Evolutionary conservation across 345 rosid genomes (phyloP).

Genomic region (sweet orange (Citrus sinensis)): DNA sequence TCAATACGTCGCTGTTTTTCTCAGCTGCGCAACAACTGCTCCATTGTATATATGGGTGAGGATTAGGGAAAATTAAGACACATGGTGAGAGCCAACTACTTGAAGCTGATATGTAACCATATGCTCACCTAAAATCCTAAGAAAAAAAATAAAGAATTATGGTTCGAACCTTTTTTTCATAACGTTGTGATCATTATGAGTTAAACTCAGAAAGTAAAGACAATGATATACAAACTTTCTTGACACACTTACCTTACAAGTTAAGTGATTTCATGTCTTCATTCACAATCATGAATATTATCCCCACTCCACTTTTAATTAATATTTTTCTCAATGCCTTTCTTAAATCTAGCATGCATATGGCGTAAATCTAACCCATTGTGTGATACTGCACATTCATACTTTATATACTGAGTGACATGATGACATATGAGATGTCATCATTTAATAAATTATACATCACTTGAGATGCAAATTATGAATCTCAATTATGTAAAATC

Average conservation of each 20-base stretch:
- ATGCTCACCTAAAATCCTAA: constrained; percentile 22
- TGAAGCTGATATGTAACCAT: constrained; percentile 38
- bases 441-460: too few species aligned
- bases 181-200: not conserved
- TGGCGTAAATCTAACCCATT: too few species aligned
- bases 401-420: too few species aligned
- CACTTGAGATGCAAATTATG: too few species aligned
- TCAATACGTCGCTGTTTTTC: not conserved
- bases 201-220: constrained; percentile 18
- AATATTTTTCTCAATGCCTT: not conserved
- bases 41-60: not conserved
- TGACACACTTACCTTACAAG: constrained; percentile 56
- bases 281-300: constrained; percentile 12
- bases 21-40: constrained; percentile 5
- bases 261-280: constrained; percentile 40
- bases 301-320: too few species aligned
- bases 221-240: constrained; percentile 46
- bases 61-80: not conserved
- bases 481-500: too few species aligned
- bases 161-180: not conserved
- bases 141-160: not conserved
- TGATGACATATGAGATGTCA: too few species aligned
- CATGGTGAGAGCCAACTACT: constrained; percentile 23
- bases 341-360: too few species aligned
- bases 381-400: too few species aligned